Conservation (phyloP, 2,329 filamentous ascomycete genomes). For the Fusarium sp. region DNA sequence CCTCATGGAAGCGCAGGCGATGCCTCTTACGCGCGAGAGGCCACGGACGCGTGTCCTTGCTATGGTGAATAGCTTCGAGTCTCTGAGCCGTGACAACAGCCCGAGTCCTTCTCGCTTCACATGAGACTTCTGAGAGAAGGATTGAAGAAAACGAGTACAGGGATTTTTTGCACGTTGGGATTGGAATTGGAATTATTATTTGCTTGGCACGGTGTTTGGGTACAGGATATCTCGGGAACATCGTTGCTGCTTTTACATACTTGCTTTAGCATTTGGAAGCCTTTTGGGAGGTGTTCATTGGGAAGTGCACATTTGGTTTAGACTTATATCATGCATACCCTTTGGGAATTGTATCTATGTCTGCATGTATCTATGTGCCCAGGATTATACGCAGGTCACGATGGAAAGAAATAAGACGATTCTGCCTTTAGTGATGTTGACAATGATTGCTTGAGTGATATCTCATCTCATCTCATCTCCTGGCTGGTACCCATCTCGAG, state of each 20-base stretch:
- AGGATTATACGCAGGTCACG: constrained; percentile 9
- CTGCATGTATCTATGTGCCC: constrained; percentile 22
- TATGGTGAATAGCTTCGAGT: constrained; percentile 68
- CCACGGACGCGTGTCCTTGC: constrained; percentile 61
- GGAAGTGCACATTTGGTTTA: constrained; percentile 19
- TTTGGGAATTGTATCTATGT: constrained; percentile 27
- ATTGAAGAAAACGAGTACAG: constrained; percentile 1
- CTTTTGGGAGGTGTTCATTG: constrained; percentile 8
- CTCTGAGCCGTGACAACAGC: constrained; percentile 56
- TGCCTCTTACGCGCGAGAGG: constrained; percentile 52
- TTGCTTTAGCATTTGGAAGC: constrained; percentile 23
- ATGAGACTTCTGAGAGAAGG: not conserved
- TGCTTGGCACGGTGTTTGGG: constrained; percentile 36
- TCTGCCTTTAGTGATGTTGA: not conserved
- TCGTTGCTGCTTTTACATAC: constrained; percentile 15
- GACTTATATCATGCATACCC: constrained; percentile 9
- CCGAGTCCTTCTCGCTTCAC: constrained; percentile 53
- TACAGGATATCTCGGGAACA: constrained; percentile 14
- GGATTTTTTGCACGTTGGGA: not conserved
- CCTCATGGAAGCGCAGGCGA: constrained; percentile 60
- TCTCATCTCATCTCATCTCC: not conserved
- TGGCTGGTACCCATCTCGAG: not conserved
- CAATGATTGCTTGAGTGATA: not conserved
- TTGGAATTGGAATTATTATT: constrained; percentile 5
- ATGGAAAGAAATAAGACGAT: constrained; percentile 5